Conservation (phyloP, 352 stramenopile species). For the Globisporangium lucens region DNA sequence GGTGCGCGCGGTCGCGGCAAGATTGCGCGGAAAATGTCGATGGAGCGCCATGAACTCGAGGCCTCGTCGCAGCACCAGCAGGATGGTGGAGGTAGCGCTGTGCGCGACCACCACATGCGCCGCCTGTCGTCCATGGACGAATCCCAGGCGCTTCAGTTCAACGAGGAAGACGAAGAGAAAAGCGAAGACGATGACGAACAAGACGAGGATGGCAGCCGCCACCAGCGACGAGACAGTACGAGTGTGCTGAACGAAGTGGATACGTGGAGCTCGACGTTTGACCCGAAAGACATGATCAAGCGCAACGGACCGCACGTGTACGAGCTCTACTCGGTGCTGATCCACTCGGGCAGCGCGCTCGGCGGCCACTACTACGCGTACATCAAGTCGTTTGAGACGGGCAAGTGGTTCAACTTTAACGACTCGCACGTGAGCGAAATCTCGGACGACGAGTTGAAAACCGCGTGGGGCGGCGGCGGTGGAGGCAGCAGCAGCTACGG, state of each 20-base stretch:
- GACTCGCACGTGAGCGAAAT: conserved; percentile 80
- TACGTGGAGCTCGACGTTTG: conserved; percentile 72
- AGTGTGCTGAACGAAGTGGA: conserved; percentile 27
- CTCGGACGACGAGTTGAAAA: conserved; percentile 71
- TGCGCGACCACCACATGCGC: conserved; percentile 20
- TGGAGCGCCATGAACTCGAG: conserved; percentile 79
- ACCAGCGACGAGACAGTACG: conserved; percentile 7
- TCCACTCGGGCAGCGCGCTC: conserved; percentile 90
- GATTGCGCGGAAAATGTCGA: conserved; percentile 84
- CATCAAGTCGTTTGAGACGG: conserved; percentile 85
- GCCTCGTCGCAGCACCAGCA: conserved; percentile 24
- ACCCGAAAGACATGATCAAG: conserved; percentile 59
- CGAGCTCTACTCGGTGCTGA: conserved; percentile 91
- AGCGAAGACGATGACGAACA: conserved; percentile 14
- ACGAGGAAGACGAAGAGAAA: conserved; percentile 18
- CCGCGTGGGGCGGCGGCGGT: conserved; percentile 59
- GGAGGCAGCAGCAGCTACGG: conserved; percentile 47
- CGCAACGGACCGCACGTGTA: conserved; percentile 77
- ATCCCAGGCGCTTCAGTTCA: conserved; percentile 46
- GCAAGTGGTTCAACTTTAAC: conserved; percentile 89
- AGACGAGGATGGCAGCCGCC: conserved; percentile 1
- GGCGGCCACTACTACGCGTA: conserved; percentile 94
- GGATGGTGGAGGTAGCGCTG: conserved; percentile 7
- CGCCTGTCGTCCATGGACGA: conserved; percentile 78
- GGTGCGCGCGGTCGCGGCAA: conserved; percentile 38